Base-by-base conservation (phyloP, 2,329 filamentous ascomycete species). In the Fusarium agapanthi region DNA sequence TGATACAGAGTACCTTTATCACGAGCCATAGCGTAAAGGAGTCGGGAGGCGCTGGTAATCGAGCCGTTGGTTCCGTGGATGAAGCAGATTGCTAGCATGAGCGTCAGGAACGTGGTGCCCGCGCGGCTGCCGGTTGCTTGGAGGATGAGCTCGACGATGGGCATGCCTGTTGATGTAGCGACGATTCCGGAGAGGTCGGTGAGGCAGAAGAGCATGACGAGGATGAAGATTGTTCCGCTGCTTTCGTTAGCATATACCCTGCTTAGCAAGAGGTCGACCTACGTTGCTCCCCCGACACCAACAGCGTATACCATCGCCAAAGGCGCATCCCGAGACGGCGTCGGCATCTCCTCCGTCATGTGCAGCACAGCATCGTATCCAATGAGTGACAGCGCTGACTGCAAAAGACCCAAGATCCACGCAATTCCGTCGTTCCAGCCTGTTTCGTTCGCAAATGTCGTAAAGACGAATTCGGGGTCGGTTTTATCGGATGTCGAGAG, bases 351-450 rank as follows among this genome's bases (percentile, higher is more conserved):
- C 67, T 86, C 84, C 12, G 82, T 82, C 79, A 86, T 81, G 58
- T 87, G 84, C 9, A 84, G 73, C 10, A 82, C 81, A 12, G 81
- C 84, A 62, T 86, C 85, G 64, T 85, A 87, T 20, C 83, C 84
- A 15, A 80, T 81, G 7, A 82, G 75, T 22, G 78, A 79, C 0
- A 81, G 61, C 0, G 79, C 79, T 0, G 78, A 82, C 73, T 84
- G 85, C 3, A 87, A 75, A 6, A 87, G 77, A 0, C 85, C 85
- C 4, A 87, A 75, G 20, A 86, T 81, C 85, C 85, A 87, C 0
- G 85, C 79, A 22, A 86, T 77, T 2, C 85, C 85, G 54, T 85
- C 82, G 3, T 81, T 77, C 84, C 84, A 86, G 6, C 83, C 83
- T 4, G 82, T 84, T 38, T 81, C 79, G 70, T 87, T 87, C n/a